Evolutionary conservation across 139 green algal genomes (phyloP).

Genomic region (Chlamydomonas schloesseri): DNA sequence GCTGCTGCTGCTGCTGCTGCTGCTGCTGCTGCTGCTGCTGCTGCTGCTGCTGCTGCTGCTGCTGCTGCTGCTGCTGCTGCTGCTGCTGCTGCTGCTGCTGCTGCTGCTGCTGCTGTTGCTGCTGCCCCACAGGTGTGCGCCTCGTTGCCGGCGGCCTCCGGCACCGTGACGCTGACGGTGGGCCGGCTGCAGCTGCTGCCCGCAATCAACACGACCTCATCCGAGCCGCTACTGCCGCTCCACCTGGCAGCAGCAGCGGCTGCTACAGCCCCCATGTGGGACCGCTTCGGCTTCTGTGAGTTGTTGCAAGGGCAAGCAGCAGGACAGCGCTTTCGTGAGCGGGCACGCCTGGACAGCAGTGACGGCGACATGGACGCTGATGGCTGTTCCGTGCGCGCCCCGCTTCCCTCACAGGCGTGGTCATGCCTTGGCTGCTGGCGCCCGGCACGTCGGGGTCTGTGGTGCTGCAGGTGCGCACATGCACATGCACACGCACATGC

Average conservation of each 20-base stretch:
- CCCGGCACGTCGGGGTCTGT: not conserved
- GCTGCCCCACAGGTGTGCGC: no score
- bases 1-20: no score
- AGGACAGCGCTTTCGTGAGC: no score
- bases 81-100: no score
- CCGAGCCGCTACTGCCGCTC: not conserved
- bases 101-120: no score
- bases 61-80: no score
- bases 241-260: not conserved
- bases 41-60: no score
- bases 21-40: no score
- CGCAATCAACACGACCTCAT: not conserved
- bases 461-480: not conserved
- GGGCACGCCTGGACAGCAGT: no score
- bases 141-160: not conserved
- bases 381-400: no score
- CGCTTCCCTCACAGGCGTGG: not conserved
- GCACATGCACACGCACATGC: no score
- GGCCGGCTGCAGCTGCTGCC: not conserved
- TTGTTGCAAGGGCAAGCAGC: not conserved
- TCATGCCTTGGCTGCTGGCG: not conserved
- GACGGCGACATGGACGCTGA: no score
- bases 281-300: slow-evolving; percentile 1
- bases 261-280: not conserved
- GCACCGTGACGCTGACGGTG: not conserved